Evolutionary conservation across 257 asterid species (phyloP), one percentile per base, ranked within the genome.

Genomic region (Paraleonurus japonicus): DNA sequence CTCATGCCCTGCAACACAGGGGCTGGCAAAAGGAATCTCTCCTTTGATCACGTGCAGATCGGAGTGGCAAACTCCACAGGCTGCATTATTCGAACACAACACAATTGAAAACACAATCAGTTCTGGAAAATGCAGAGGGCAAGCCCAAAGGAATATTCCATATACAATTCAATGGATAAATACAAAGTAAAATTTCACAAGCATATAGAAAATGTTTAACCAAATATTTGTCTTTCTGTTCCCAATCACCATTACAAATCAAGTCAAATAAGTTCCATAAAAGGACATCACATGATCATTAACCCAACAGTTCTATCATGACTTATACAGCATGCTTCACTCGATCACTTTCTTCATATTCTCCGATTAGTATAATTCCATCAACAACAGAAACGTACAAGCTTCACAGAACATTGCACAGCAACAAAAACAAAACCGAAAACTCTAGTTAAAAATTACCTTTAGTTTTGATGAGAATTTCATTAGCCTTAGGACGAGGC

Each of bases 51-150:
- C 99, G 67, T 94, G 99, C 74, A 94, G 82, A 83, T 94, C 99
- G 12, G 99, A 94, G 79, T 94, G 99, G 78, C 99, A 94, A n/a
- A 91, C 98, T 17, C 99, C 99, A 78, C 99, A 94, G n/a, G 97
- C 99, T 94, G 92, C 84, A 84, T 55, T 59, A 65, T 69, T 67
- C 61, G 67, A 73, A 69, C 66, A 47, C 69, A 73, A 69, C 66
- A 47, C 69, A 74, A 45, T 27, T 50, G 54, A 43, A 33, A 20
- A 69, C 27, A 19, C 69, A 63, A 57, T 54, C 37, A 58, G 15
- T 54, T 48, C 60, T 23, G 1, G 22, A 4, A 47, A 48, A 48
- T n/a, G 60, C 58, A 4, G 15, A 39, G 45, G 4, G 50, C 32
- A 24, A 15, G 20, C 48, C 61, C 35, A 41, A 51, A 69, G 60